Conservation (phyloP, 345 rosid species). For the Mallotus nudiflorus region DNA sequence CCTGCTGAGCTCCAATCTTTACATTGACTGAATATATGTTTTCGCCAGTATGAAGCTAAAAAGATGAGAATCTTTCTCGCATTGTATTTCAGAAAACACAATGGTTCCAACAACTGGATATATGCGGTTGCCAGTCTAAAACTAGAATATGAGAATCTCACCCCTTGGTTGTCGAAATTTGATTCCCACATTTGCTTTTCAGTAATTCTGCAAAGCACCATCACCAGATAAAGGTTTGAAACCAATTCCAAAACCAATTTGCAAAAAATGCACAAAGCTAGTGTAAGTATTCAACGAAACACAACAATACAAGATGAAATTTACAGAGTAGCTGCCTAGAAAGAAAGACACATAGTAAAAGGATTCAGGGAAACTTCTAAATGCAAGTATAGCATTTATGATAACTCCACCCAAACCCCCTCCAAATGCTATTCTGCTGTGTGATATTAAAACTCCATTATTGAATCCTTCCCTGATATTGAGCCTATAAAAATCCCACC, state of each 20-base stretch:
- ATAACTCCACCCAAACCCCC: background rate
- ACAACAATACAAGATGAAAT: background rate
- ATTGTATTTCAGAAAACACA: no score
- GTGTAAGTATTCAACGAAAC: background rate
- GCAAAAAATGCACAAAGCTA: background rate
- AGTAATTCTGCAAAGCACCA: constrained; percentile 30
- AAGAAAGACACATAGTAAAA: background rate
- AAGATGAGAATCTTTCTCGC: no score
- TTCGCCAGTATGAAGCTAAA: no score
- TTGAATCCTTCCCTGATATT: background rate
- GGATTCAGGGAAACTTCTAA: background rate
- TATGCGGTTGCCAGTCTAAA: background rate
- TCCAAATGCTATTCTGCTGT: background rate
- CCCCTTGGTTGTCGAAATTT: constrained; percentile 12
- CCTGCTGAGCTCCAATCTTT: background rate
- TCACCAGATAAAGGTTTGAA: background rate
- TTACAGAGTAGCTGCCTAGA: no score
- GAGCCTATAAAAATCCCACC: background rate
- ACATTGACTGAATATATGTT: background rate
- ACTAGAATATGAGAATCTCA: background rate
- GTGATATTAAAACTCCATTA: background rate
- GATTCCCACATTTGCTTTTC: constrained; percentile 34
- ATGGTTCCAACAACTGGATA: no score
- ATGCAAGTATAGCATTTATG: background rate
- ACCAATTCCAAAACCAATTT: background rate